A percentile compares a stretch with the other conserved stretches of the same genome.
Evolutionary conservation across 352 stramenopile species (phyloP).

Genomic region (Globisporangium canariense): DNA sequence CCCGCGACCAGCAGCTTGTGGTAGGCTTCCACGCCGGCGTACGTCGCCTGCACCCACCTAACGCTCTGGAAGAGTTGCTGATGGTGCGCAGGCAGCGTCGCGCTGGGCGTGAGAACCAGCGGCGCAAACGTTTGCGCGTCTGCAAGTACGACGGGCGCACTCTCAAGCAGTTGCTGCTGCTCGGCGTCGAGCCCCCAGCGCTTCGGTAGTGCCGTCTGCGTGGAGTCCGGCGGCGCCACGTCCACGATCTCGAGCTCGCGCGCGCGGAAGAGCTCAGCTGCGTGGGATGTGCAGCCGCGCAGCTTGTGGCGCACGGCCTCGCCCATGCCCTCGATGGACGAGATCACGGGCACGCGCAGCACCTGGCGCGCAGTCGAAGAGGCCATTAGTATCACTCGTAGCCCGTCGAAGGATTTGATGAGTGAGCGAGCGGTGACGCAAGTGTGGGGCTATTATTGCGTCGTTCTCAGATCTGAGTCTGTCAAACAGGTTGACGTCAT

Average conservation of each 20-base stretch:
- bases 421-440: background rate
- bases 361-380: constrained; percentile 7
- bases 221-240: constrained; percentile 20
- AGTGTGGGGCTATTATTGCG: background rate
- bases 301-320: constrained; percentile 36
- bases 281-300: constrained; percentile 22
- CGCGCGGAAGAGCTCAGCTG: constrained; percentile 39
- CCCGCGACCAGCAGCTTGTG: constrained; percentile 23
- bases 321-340: constrained; percentile 41
- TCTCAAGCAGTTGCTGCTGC: constrained; percentile 35
- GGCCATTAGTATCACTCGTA: too few relatives aligned
- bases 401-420: background rate
- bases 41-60: constrained; percentile 62
- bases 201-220: constrained; percentile 7
- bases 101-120: constrained; percentile 32
- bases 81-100: constrained; percentile 18
- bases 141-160: constrained; percentile 41
- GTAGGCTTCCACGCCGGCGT: constrained; percentile 56
- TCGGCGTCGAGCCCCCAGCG: constrained; percentile 32
- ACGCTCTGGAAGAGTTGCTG: constrained; percentile 37
- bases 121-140: constrained; percentile 44
- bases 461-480: background rate
- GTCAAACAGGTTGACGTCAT: background rate
- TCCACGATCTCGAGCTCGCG: constrained; percentile 44
- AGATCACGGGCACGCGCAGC: constrained; percentile 53